Percentiles rank a stretch among this genome's conserved stretches.
These are phyloP conservation scores for Fusarium sp. DNA, from an alignment of 2,329 filamentous ascomycete species.

Conservation along the genomic window DNA sequence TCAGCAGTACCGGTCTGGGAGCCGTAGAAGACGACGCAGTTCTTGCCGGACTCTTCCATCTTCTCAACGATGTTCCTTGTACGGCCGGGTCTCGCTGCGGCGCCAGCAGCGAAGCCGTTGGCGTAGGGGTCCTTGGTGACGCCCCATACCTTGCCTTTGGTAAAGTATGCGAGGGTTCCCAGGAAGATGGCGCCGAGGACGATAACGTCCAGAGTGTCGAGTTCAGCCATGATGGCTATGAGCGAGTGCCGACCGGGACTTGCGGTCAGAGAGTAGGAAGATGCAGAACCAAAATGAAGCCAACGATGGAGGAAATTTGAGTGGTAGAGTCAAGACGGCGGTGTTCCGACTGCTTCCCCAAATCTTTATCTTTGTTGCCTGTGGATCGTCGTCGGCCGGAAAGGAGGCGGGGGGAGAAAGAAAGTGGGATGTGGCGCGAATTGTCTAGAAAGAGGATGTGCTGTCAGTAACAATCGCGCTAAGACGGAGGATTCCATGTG, in stretches of 20 bases:
- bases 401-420: conserved; percentile 42
- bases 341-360: conserved; percentile 20
- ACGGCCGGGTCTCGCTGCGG: conserved; percentile 81
- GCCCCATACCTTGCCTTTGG: conserved; percentile 95
- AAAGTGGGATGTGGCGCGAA: conserved; percentile 43
- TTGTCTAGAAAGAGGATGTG: conserved; percentile 36
- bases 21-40: conserved; percentile 98
- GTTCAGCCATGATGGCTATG: conserved; percentile 81
- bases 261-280: conserved; percentile 7
- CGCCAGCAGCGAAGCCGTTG: conserved; percentile 76
- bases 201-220: conserved; percentile 94
- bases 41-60: conserved; percentile 95
- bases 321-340: not conserved
- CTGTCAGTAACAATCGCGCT: conserved; percentile 30
- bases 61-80: conserved; percentile 95
- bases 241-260: conserved; percentile 17
- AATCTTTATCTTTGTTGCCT: conserved; percentile 20
- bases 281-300: not conserved
- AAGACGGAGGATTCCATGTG: conserved; percentile 30
- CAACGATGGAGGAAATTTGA: conserved; percentile 1
- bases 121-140: conserved; percentile 91
- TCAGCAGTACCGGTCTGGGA: conserved; percentile 98
- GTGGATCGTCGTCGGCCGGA: conserved; percentile 43
- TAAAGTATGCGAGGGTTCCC: conserved; percentile 95
- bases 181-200: conserved; percentile 88